These are phyloP conservation scores for Ascocoryne sarcoides DNA, from an alignment of 2,329 filamentous ascomycete species.

Conservation along the genomic window DNA sequence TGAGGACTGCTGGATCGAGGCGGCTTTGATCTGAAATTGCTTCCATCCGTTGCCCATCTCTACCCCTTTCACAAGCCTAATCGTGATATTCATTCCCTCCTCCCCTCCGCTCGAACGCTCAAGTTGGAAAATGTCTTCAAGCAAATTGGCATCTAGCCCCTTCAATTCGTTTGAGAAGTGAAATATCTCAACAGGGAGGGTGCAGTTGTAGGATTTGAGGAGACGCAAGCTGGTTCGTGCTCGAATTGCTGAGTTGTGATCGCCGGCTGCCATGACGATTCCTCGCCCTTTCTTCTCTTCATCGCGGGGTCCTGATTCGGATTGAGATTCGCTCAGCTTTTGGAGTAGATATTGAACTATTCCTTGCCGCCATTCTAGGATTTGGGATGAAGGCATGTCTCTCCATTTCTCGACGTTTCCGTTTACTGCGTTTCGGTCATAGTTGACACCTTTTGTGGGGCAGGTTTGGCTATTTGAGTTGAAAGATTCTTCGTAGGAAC, in stretches of 20 bases:
- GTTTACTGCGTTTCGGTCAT: constrained; percentile 8
- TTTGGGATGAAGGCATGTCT: constrained; percentile 10
- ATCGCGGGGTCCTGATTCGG: not conserved
- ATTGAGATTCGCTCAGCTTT: constrained; percentile 1
- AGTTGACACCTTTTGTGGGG: constrained; percentile 13
- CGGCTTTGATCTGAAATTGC: no score
- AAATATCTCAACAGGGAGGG: constrained; percentile 17
- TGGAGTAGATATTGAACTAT: constrained; percentile 8
- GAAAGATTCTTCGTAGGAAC: no score
- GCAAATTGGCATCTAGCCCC: no score
- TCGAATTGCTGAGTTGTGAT: constrained; percentile 8
- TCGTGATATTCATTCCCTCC: no score
- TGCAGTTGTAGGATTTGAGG: constrained; percentile 16
- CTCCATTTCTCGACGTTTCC: constrained; percentile 10
- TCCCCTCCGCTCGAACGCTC: no score
- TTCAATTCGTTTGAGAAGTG: constrained; percentile 15
- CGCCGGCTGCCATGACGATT: constrained; percentile 18
- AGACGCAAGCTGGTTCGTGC: constrained; percentile 14
- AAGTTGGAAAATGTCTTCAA: no score
- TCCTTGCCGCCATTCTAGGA: constrained; percentile 11
- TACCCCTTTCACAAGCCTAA: no score
- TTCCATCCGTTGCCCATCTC: no score
- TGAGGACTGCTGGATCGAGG: no score
- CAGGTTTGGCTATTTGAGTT: no score
- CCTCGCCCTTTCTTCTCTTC: constrained; percentile 8